These are phyloP conservation scores for Suillus discolor DNA, from an alignment of 768 basidiomycete species.

Conservation along the genomic window DNA sequence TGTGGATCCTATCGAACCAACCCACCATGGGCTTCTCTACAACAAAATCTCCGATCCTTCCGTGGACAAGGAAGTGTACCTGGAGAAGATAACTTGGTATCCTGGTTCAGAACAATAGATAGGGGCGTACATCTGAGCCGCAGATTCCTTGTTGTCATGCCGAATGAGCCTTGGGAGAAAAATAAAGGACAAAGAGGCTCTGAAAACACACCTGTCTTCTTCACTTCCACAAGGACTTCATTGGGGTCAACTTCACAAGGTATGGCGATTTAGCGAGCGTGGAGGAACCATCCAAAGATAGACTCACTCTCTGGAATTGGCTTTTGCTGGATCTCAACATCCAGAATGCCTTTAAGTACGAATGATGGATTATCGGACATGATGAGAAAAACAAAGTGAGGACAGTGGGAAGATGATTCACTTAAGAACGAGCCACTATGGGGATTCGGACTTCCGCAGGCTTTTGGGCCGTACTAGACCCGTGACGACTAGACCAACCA, in stretches of 20 bases:
- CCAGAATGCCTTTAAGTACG: constrained; percentile 67
- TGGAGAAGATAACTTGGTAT: constrained; percentile 29
- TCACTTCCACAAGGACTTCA: constrained; percentile 87
- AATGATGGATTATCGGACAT: constrained; percentile 83
- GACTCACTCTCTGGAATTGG: constrained; percentile 71
- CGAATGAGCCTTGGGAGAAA: constrained; percentile 14
- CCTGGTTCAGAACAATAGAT: constrained; percentile 13
- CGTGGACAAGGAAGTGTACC: constrained; percentile 81
- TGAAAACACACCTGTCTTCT: constrained; percentile 75
- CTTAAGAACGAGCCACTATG: constrained; percentile 4
- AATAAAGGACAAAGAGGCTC: constrained; percentile 4
- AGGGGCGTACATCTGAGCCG: constrained; percentile 73
- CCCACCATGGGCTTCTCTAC: constrained; percentile 80
- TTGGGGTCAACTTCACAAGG: constrained; percentile 55
- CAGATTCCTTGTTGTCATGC: constrained; percentile 67
- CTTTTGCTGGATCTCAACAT: constrained; percentile 71
- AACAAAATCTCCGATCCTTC: constrained; percentile 78
- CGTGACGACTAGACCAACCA: neutral
- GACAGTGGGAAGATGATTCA: constrained; percentile 2
- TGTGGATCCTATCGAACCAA: constrained; percentile 6
- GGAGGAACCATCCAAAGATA: neutral
- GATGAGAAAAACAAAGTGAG: constrained; percentile 20
- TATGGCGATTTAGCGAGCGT: constrained; percentile 12
- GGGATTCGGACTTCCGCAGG: constrained; percentile 1
- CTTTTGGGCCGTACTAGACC: neutral